Percentiles rank a stretch among this genome's conserved stretches.
Evolutionary conservation across 78 protist species (phyloP).

Genomic region (Mastigamoeba balamuthi): DNA sequence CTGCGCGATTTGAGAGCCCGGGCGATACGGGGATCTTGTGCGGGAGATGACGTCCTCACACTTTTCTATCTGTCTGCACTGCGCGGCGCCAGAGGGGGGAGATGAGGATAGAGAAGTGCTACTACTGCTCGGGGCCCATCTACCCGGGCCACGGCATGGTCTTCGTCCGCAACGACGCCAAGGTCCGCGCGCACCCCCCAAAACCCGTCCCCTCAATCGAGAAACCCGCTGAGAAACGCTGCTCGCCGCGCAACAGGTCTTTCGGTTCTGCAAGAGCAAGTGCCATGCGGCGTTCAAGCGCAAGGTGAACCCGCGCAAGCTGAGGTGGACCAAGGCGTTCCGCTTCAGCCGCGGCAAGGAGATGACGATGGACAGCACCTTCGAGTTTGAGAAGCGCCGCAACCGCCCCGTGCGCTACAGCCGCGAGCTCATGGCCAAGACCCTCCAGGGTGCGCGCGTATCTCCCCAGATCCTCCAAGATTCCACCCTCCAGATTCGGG

Average conservation of each 20-base stretch:
- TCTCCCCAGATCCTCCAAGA: too few species aligned
- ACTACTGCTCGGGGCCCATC: constrained; percentile 79
- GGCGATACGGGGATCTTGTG: too few species aligned
- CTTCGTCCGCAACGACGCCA: constrained; percentile 95
- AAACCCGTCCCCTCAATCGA: neutral
- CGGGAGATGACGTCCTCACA: too few species aligned
- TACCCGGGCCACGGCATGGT: constrained; percentile 97
- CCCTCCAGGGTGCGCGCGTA: too few species aligned
- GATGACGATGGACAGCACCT: constrained; percentile 57
- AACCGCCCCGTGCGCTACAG: constrained; percentile 89
- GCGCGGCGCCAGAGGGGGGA: too few species aligned
- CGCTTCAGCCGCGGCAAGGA: constrained; percentile 91
- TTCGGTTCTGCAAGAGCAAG: constrained; percentile 92
- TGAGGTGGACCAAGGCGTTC: constrained; percentile 98
- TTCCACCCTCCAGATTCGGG: too few species aligned
- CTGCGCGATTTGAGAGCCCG: too few species aligned
- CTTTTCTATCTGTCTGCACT: too few species aligned
- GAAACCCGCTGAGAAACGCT: neutral
- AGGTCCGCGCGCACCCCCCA: constrained; percentile 29
- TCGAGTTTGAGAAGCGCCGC: constrained; percentile 90
- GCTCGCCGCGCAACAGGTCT: constrained; percentile 10
- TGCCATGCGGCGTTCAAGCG: constrained; percentile 87
- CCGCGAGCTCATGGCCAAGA: constrained; percentile 60
- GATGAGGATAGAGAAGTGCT: constrained; percentile 83
- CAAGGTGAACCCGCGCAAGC: constrained; percentile 96